Evolutionary conservation across 2,329 filamentous ascomycete species (phyloP), one percentile per base, ranked within the genome.

Genomic region (Akanthomyces dipterigenus): DNA sequence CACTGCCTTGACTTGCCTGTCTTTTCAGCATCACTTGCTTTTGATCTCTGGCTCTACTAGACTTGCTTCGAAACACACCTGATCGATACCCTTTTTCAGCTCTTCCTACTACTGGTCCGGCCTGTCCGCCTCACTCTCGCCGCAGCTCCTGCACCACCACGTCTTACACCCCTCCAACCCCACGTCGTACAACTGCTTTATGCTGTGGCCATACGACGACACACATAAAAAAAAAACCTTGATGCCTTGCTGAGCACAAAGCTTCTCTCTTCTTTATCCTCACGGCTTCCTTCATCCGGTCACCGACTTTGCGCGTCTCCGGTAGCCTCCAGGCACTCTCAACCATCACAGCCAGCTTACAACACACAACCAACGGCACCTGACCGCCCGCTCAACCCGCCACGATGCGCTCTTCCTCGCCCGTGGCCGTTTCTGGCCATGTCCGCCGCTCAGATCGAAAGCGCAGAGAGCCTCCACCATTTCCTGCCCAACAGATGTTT

Each of bases 401-500:
- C 45, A 73, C 72, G 71, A 71, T 70, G 66, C 70, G 67, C 61
- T 67, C 67, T 61, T 65, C 61, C 62, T 64, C 67, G 43, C 62
- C 65, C 57, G 61, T 63, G 62, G 63, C 67, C 61, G 64, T 61
- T 20, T 38, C 40, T 31, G 40, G 58, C 63, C 67, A 66, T 63
- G 64, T 66, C 60, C 65, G 66, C 24, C 62, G 62, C 24, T 60
- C 67, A 12, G 53, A 50, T n/a, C 28, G 66, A 55, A 65, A 64
- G 62, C 65, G 62, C 51, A 66, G 65, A 36, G 63, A 65, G 45
- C 61, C 67, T 43, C 72, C 71, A 31, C 69, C 74, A 6, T 77
- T 77, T 56, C 76, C 77, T 54, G 65, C 70, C 45, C 69, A 71
- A 66, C 81, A 83, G 67, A 77, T 83, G 76, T 77, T 82, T 67